These are phyloP conservation scores for Tephrocybe rancida DNA, from an alignment of 768 basidiomycete species.

Conservation along the genomic window DNA sequence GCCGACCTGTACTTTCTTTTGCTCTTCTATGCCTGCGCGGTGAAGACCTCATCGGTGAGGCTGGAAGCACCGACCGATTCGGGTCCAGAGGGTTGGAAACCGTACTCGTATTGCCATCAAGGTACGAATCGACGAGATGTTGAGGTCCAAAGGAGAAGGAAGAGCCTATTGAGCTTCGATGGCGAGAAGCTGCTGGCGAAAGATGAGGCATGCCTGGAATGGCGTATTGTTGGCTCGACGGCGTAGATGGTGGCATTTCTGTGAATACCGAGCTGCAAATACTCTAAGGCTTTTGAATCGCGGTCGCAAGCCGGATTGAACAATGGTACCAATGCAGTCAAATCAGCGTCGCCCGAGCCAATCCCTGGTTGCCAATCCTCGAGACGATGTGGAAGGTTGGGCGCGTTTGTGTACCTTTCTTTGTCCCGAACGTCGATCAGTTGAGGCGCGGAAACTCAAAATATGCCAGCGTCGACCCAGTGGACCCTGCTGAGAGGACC, in stretches of 20 bases:
- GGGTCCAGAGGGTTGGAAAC: slow-evolving; percentile 71
- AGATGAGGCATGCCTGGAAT: slow-evolving; percentile 52
- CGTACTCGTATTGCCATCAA: slow-evolving; percentile 64
- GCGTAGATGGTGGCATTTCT: slow-evolving; percentile 49
- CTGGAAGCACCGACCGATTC: slow-evolving; percentile 74
- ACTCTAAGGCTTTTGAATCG: too few relatives aligned
- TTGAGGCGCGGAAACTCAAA: too few relatives aligned
- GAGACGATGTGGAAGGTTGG: background rate
- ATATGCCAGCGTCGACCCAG: too few relatives aligned
- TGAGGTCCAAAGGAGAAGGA: slow-evolving; percentile 87
- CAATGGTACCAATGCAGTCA: too few relatives aligned
- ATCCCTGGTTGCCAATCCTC: too few relatives aligned
- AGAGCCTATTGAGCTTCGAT: slow-evolving; percentile 71
- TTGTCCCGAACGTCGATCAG: too few relatives aligned
- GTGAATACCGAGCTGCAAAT: background rate
- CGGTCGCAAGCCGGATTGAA: too few relatives aligned
- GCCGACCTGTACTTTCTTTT: slow-evolving; percentile 51
- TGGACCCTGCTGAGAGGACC: too few relatives aligned
- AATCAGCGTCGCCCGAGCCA: too few relatives aligned
- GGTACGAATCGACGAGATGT: slow-evolving; percentile 70
- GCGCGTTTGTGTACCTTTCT: slow-evolving; percentile 5
- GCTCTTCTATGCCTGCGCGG: slow-evolving; percentile 56
- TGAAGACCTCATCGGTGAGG: slow-evolving; percentile 72
- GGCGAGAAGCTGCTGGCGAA: slow-evolving; percentile 59
- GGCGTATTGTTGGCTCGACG: slow-evolving; percentile 42